Evolutionary conservation across 352 stramenopile species (phyloP), one percentile per base, ranked within the genome.

Genomic region (Phytophthora agathidicida): DNA sequence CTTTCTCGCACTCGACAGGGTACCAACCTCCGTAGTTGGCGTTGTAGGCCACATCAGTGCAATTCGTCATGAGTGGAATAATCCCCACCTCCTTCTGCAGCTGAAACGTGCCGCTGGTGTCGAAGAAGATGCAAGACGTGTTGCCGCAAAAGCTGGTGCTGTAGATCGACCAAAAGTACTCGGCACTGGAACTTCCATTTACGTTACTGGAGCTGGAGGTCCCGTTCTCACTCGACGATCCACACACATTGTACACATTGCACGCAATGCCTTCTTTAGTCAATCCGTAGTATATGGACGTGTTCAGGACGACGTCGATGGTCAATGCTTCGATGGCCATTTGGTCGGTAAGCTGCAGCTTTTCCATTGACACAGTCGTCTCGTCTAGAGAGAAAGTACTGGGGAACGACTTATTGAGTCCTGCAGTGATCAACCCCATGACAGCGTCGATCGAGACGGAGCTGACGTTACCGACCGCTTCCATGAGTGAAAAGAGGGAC

Each of bases 21-120:
- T 60, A 80, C 43, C 69, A 86, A 5, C 61, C 64, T 1, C 57
- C 61, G 37, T 77, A 80, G 51, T 81, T 73, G 46, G 51, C 54
- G 50, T 63, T 65, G 67, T 86, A 86, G 13, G 32, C 48, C 14
- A 86, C 38, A n/a, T 65, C 31, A 1, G 36, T 23, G 59, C 69
- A 78, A 27, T 73, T 68, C 24, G 42, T 32, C 38, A 69, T 60
- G 8, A 63, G 50, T 2, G 69, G 65, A 24, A 75, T 65, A 17
- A 78, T 47, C 3, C 55, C 69, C 26, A 78, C 58, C 50, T 78
- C 69, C 20, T 68, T 69, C 43, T 75, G 69, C 5, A 78, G 65
- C 4, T 56, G 22, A 31, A 78, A 78, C 0, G 60, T 56, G 36
- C 49, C n/a, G 26, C 65, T 75, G 5, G 16, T 31, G 46, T 78